A percentile compares a stretch with the other conserved stretches of the same genome.
Conservation (phyloP, 805 yeast genomes). For the Lipomyces spencermartinsiae region DNA sequence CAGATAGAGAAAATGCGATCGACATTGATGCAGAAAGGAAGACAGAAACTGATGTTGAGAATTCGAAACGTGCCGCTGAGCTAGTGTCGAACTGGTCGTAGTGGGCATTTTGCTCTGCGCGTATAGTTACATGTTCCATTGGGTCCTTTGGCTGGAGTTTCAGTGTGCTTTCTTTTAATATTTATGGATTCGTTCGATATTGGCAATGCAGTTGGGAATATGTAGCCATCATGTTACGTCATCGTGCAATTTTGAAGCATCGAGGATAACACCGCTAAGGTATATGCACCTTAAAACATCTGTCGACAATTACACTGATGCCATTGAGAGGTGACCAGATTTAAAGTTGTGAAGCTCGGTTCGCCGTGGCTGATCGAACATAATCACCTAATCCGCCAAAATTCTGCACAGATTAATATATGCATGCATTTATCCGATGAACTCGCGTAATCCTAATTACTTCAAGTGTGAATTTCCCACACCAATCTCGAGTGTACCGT, state of each 20-base stretch:
- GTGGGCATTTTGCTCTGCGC: background rate
- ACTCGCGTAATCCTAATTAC: background rate
- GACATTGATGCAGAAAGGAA: constrained; percentile 15
- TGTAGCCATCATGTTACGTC: no score
- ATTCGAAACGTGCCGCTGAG: constrained; percentile 3
- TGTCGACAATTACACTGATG: no score
- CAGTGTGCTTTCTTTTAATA: background rate
- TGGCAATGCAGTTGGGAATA: background rate
- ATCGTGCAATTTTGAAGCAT: background rate
- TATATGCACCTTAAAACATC: background rate
- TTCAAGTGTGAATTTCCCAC: background rate
- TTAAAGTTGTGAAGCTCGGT: background rate
- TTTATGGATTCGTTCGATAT: background rate
- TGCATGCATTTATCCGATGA: background rate
- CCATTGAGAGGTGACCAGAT: background rate
- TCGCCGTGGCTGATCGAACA: background rate
- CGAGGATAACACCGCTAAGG: background rate
- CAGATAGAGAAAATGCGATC: constrained; percentile 8
- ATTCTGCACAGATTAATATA: background rate
- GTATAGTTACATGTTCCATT: background rate
- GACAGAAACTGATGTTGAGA: constrained; percentile 10
- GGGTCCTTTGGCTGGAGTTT: background rate
- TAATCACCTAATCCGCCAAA: background rate
- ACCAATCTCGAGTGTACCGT: background rate
- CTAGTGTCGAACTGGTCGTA: constrained; percentile 10